Conservation (phyloP, 257 asterid genomes). For the Solanum tarijense region DNA sequence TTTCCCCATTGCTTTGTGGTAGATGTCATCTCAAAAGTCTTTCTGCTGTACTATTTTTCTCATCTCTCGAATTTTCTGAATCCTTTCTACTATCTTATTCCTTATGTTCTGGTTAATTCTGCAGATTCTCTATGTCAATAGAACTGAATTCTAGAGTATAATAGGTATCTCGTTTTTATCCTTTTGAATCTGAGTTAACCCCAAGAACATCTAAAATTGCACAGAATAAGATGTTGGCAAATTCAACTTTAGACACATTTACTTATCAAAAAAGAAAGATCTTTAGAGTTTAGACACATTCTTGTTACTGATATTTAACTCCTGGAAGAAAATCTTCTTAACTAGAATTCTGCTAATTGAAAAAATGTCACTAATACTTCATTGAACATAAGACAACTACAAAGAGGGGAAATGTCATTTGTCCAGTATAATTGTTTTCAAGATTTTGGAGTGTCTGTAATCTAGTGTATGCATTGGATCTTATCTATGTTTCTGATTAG, state of each 20-base stretch:
- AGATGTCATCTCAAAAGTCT: not conserved
- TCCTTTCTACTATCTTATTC: not conserved
- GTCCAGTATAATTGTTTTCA: not conserved
- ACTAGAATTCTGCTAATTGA: not conserved
- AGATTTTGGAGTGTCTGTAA: not conserved
- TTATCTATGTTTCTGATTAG: not conserved
- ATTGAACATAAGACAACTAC: not conserved
- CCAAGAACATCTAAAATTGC: not conserved
- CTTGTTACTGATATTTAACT: not conserved
- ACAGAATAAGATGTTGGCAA: not conserved
- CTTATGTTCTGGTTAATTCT: not conserved
- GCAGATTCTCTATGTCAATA: not conserved
- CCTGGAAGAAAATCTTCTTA: not conserved
- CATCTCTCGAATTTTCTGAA: not conserved
- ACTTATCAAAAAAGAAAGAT: not conserved
- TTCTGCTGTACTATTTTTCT: not conserved
- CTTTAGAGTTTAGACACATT: not conserved
- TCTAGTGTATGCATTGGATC: not conserved
- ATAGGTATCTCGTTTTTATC: not conserved
- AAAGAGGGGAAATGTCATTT: not conserved
- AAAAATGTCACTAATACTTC: not conserved
- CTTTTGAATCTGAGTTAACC: not conserved
- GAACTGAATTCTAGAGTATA: not conserved
- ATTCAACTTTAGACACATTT: not conserved
- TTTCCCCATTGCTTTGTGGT: not conserved